Conservation (phyloP, 2,329 filamentous ascomycete species). For the Neurospora crassa region DNA sequence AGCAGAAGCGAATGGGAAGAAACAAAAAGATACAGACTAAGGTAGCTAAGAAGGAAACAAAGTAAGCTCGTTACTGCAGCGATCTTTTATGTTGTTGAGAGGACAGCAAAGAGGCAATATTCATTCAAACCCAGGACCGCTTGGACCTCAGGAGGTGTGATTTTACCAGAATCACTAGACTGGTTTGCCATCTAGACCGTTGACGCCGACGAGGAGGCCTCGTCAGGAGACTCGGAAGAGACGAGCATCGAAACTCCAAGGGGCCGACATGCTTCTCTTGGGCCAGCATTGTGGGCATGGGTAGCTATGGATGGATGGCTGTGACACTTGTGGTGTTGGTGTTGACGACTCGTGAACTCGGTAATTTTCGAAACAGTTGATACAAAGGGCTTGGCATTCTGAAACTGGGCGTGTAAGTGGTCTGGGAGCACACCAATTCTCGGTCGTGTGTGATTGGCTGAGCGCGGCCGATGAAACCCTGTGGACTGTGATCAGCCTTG, state of each 20-base stretch:
- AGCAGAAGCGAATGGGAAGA: neutral
- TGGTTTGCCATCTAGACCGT: neutral
- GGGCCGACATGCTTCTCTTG: neutral
- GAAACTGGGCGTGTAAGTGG: neutral
- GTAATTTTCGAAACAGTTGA: constrained; percentile 1
- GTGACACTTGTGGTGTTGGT: neutral
- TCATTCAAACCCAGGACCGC: neutral
- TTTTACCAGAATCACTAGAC: neutral
- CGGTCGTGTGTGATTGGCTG: neutral
- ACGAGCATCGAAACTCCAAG: neutral
- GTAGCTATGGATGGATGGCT: neutral
- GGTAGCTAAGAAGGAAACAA: neutral
- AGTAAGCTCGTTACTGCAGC: neutral
- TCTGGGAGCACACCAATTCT: neutral
- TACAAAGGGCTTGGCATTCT: neutral
- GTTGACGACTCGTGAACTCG: neutral
- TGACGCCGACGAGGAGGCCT: neutral
- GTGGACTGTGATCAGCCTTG: neutral
- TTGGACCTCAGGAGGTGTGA: neutral
- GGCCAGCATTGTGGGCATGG: neutral
- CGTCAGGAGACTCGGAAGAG: neutral
- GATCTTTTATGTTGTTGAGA: neutral
- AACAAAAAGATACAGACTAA: neutral
- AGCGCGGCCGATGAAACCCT: neutral
- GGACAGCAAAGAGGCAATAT: neutral